Evolutionary conservation across 768 basidiomycete species (phyloP).

Genomic region (Obba rivulosa): DNA sequence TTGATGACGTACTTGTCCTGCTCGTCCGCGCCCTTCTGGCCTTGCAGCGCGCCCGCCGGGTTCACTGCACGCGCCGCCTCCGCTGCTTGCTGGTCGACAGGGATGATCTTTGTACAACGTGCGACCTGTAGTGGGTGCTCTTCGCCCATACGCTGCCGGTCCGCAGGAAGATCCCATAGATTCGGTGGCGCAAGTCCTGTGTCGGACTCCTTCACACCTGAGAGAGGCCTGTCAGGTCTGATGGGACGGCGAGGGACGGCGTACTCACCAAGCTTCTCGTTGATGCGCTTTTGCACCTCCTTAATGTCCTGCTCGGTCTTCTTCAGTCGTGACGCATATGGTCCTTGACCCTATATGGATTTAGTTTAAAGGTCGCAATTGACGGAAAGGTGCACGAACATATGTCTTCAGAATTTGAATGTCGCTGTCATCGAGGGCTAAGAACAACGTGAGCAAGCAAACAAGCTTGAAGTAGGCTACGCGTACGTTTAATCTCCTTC

Average conservation of each 20-base stretch:
- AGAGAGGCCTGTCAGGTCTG: slow-evolving; percentile 3
- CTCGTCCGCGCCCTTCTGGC: slow-evolving; percentile 96
- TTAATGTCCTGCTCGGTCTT: slow-evolving; percentile 89
- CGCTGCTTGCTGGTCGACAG: slow-evolving; percentile 68
- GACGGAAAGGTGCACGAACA: slow-evolving; percentile 40
- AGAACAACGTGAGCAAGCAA: slow-evolving; percentile 6
- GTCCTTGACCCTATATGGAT: slow-evolving; percentile 83
- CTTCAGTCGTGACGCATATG: slow-evolving; percentile 86
- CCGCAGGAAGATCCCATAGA: slow-evolving; percentile 94
- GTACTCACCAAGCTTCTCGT: slow-evolving; percentile 87
- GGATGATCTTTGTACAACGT: slow-evolving; percentile 97
- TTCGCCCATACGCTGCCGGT: slow-evolving; percentile 84
- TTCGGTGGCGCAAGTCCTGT: slow-evolving; percentile 96
- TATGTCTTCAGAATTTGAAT: slow-evolving; percentile 99
- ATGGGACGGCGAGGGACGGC: background rate
- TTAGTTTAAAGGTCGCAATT: background rate
- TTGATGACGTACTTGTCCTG: slow-evolving; percentile 99
- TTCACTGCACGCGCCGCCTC: slow-evolving; percentile 78
- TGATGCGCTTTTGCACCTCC: slow-evolving; percentile 94
- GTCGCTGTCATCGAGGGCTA: slow-evolving; percentile 95
- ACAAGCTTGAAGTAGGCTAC: background rate
- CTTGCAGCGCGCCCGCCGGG: slow-evolving; percentile 68
- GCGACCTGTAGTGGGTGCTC: slow-evolving; percentile 97
- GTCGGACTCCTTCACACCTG: slow-evolving; percentile 96
- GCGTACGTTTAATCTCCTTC: slow-evolving; percentile 67